These are phyloP conservation scores for Hypomyces rosellus DNA, from an alignment of 2,329 filamentous ascomycete genomes.

Conservation along the genomic window DNA sequence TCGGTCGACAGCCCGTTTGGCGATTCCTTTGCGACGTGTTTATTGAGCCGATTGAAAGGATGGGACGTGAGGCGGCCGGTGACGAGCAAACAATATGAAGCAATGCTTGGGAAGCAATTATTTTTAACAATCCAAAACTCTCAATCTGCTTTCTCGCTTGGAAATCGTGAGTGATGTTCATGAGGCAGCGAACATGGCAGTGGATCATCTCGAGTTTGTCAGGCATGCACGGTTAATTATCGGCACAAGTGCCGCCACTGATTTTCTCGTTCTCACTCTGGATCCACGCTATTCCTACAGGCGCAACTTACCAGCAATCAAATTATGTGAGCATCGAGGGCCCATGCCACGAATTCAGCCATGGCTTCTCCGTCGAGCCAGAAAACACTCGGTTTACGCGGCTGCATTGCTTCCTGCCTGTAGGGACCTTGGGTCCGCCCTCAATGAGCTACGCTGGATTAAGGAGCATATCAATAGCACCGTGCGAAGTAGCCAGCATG, in stretches of 20 bases:
- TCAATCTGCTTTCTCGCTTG: not conserved
- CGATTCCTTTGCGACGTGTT: too few relatives aligned
- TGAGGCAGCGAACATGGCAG: not conserved
- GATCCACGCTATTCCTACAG: not conserved
- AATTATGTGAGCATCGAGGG: not conserved
- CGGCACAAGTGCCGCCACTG: not conserved
- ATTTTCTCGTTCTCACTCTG: not conserved
- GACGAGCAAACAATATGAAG: not conserved
- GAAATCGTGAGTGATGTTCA: not conserved
- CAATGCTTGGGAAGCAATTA: not conserved
- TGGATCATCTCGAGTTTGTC: conserved; percentile 1
- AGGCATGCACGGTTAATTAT: conserved; percentile 2
- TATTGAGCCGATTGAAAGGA: not conserved
- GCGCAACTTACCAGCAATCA: not conserved
- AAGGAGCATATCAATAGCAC: conserved; percentile 47
- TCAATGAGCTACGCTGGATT: conserved; percentile 69
- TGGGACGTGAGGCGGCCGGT: not conserved
- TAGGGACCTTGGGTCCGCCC: conserved; percentile 55
- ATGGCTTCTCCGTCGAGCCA: conserved; percentile 48
- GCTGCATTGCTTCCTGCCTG: conserved; percentile 57
- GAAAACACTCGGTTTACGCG: conserved; percentile 47
- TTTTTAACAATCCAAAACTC: conserved; percentile 12
- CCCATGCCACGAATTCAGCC: conserved; percentile 59
- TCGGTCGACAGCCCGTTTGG: not conserved
- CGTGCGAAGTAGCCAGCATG: conserved; percentile 8